A percentile compares a stretch with the other conserved stretches of the same genome.
Conservation (phyloP, 2,329 filamentous ascomycete genomes). For the Monilinia fructigena region DNA sequence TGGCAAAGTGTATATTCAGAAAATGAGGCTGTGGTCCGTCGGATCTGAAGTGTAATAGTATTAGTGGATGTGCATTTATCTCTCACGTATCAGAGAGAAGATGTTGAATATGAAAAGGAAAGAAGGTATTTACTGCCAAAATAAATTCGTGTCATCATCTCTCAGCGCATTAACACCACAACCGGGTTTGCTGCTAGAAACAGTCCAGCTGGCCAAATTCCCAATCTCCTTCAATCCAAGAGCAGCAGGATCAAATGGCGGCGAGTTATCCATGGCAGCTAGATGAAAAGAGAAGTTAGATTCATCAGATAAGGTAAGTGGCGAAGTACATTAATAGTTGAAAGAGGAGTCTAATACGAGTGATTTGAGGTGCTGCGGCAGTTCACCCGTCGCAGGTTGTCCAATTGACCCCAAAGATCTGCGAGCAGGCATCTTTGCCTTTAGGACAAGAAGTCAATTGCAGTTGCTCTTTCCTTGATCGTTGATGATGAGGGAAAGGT, state of each 20-base stretch:
- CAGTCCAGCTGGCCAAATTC: constrained; percentile 78
- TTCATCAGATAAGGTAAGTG: constrained; percentile 20
- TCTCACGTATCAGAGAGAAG: neutral
- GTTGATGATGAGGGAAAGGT: neutral
- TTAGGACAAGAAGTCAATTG: neutral
- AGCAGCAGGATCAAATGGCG: constrained; percentile 50
- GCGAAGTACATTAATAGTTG: neutral
- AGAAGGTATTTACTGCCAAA: constrained; percentile 68
- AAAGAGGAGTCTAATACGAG: neutral
- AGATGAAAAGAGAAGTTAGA: constrained; percentile 4
- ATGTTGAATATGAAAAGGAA: too few relatives aligned
- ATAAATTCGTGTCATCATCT: constrained; percentile 68
- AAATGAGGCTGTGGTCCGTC: constrained; percentile 82
- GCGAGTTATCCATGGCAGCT: constrained; percentile 40
- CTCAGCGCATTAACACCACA: constrained; percentile 75
- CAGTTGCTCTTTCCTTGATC: neutral
- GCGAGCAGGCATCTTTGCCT: neutral
- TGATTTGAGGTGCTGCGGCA: neutral
- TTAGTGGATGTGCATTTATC: neutral
- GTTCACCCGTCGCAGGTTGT: neutral
- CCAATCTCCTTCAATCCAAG: constrained; percentile 75
- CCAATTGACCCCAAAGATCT: neutral
- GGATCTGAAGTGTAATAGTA: constrained; percentile 51
- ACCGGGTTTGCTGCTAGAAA: constrained; percentile 77
- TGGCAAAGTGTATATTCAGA: constrained; percentile 82